Evolutionary conservation across 345 rosid genomes (phyloP), one percentile per base, ranked within the genome.

Genomic region (Citrus trifoliata): DNA sequence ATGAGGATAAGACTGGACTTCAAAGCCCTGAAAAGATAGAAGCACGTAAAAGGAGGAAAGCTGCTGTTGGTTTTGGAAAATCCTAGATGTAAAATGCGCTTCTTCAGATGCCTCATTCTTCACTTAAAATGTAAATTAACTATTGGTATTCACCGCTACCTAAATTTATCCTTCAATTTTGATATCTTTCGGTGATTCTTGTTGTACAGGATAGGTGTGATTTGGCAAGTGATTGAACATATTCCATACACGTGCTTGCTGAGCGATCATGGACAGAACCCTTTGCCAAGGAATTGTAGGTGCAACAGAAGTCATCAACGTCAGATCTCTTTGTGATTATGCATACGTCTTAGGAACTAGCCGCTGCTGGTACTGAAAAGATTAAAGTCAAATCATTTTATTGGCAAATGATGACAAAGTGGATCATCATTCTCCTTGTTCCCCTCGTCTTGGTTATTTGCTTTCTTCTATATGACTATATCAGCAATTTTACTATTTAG

Each of bases 21-120:
- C 87, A 92, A 74, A 89, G 92, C 74, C 98, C 99, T 78, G 99
- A 95, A 86, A 88, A 33, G 85, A 81, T 89, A 81, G 92, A 90
- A 78, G 81, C 87, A 73, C 89, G 81, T 32, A 83, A 86, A 80
- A 77, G 78, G 71, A 87, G 64, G 83, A 89, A 88, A 87, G 91
- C 82, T 77, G 91, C 90, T 73, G 89, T 82, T 75, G 99, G 99
- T 81, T 95, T 95, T 90, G 97, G 99, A 67, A 93, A 88, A 80
- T 83, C 88, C 70, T 86, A 85, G 88, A 73, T 71, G 37, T 76
- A 64, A 33, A 63, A 64, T 79, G 40, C 53, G 72, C 85, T 82
- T 48, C 30, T 67, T 79, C 46, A 67, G 60, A 53, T 76, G 65
- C 46, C 25, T 55, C 55, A 51, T 37, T 33, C n/a, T 67, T 51